phyloP scores from a whole-genome alignment of 2,329 filamentous ascomycete genomes.

The Arthrinium puccinioides region DNA sequence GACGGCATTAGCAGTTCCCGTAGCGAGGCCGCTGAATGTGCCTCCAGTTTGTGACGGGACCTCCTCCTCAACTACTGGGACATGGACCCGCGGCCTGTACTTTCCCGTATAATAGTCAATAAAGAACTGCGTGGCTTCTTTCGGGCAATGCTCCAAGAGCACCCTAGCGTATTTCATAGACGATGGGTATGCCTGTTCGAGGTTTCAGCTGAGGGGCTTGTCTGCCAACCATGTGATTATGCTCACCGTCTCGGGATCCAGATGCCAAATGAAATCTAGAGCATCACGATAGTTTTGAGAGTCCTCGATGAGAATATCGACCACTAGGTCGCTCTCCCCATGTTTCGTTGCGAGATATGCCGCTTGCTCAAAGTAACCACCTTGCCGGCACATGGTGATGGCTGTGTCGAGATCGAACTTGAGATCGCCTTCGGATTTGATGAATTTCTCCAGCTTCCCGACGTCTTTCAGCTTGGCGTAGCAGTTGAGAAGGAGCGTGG shows the following conservation, averaged over 20 bases:
- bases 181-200: conserved; percentile 68
- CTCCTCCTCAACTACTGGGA: conserved; percentile 25
- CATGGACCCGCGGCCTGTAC: conserved; percentile 67
- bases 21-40: conserved; percentile 27
- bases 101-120: conserved; percentile 90
- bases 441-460: conserved; percentile 91
- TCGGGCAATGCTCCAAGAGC: conserved; percentile 77
- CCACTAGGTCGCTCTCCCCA: conserved; percentile 85
- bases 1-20: conserved; percentile 65
- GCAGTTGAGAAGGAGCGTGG: conserved; percentile 88
- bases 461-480: conserved; percentile 98
- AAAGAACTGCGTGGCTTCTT: conserved; percentile 78
- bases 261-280: conserved; percentile 81
- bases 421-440: conserved; percentile 87
- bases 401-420: conserved; percentile 97
- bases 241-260: conserved; percentile 70
- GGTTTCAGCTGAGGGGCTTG: not conserved
- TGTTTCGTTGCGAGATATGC: conserved; percentile 93
- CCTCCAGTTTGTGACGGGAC: conserved; percentile 29
- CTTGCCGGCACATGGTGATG: conserved; percentile 94
- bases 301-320: conserved; percentile 93
- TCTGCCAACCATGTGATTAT: not conserved
- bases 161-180: conserved; percentile 94
- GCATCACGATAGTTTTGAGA: conserved; percentile 86
- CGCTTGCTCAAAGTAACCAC: conserved; percentile 93